Evolutionary conservation across 257 asterid species (phyloP).

Genomic region (Solanum etuberosum): DNA sequence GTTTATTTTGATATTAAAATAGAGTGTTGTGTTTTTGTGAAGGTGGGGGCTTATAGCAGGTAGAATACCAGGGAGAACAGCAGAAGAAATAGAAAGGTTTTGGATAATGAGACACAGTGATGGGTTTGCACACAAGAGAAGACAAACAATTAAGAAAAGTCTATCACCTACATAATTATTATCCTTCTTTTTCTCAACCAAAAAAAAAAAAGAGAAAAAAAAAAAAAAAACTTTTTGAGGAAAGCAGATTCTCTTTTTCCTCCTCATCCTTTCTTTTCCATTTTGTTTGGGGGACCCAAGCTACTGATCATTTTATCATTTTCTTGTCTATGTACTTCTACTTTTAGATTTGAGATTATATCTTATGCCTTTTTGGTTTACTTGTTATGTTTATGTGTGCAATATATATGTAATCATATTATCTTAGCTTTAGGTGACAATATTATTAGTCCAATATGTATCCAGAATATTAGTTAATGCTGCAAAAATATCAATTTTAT

Average conservation of each 20-base stretch:
- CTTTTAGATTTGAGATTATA: not conserved
- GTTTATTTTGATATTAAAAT: not conserved
- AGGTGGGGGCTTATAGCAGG: constrained; percentile 76
- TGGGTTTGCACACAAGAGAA: constrained; percentile 13
- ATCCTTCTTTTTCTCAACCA: not conserved
- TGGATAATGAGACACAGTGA: constrained; percentile 44
- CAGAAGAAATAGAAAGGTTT: constrained; percentile 54
- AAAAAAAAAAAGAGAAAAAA: no score
- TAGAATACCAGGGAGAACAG: constrained; percentile 53
- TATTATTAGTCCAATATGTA: not conserved
- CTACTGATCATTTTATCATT: not conserved
- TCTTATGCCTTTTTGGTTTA: not conserved
- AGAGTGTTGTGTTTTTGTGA: not conserved
- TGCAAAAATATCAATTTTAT: not conserved
- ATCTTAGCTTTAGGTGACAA: not conserved
- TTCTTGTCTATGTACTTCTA: not conserved
- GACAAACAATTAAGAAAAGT: not conserved
- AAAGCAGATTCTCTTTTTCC: not conserved
- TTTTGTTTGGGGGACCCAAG: not conserved
- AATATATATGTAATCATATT: not conserved
- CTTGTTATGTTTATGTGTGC: not conserved
- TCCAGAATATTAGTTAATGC: not conserved
- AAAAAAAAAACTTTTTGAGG: not conserved
- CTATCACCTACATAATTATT: not conserved
- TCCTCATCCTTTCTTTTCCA: not conserved